These are phyloP conservation scores for Solanum acaule DNA, from an alignment of 257 asterid genomes.

Conservation along the genomic window DNA sequence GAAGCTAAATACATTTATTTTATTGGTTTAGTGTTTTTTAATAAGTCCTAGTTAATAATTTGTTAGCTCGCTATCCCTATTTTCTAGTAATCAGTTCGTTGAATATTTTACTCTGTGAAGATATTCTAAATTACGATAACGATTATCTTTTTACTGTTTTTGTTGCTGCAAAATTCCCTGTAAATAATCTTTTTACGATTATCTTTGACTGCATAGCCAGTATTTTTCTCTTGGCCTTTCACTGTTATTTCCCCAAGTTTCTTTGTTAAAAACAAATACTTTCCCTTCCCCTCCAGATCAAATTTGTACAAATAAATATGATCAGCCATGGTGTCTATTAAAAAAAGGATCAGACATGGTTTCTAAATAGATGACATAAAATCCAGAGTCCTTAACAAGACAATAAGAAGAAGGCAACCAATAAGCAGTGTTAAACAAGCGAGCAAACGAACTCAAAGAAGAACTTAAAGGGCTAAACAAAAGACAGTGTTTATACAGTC, in stretches of 20 bases:
- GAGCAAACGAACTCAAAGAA: background rate
- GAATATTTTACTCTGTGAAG: background rate
- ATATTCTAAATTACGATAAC: background rate
- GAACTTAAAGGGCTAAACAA: background rate
- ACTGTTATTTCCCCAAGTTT: too few relatives aligned
- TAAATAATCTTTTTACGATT: background rate
- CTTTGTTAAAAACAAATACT: background rate
- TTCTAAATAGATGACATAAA: background rate
- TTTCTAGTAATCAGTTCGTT: background rate
- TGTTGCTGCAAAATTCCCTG: background rate
- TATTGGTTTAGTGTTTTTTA: background rate
- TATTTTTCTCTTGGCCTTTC: too few relatives aligned
- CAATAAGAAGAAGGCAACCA: background rate
- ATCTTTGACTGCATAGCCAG: background rate
- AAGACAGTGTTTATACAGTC: background rate
- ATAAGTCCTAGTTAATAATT: background rate
- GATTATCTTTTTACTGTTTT: background rate
- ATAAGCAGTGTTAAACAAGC: background rate
- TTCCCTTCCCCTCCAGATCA: background rate
- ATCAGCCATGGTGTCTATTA: too few relatives aligned
- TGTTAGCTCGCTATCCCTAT: background rate
- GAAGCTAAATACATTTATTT: background rate
- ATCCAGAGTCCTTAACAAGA: background rate
- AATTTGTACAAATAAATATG: background rate
- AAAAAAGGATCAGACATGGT: background rate